These are phyloP conservation scores for Sclerotinia borealis DNA, from an alignment of 2,329 filamentous ascomycete genomes.

Conservation along the genomic window DNA sequence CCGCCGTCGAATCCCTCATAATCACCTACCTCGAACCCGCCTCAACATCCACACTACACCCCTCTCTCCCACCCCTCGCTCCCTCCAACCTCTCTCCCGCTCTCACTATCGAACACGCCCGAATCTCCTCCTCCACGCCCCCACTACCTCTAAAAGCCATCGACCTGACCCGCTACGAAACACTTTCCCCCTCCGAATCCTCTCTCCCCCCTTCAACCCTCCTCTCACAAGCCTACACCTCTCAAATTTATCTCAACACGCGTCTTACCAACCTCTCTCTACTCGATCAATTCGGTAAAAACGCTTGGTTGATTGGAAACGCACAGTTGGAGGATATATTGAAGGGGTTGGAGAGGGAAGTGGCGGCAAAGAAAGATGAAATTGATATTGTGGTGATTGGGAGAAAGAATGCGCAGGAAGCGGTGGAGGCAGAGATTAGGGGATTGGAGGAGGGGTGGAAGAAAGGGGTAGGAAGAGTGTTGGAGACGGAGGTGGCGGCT, in stretches of 20 bases:
- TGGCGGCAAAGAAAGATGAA: slow-evolving; percentile 60
- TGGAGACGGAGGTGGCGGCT: slow-evolving; percentile 83
- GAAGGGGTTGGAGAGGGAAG: slow-evolving; percentile 63
- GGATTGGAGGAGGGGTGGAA: slow-evolving; percentile 75
- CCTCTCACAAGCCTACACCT: slow-evolving; percentile 47
- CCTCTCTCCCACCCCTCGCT: slow-evolving; percentile 52
- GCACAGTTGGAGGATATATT: slow-evolving; percentile 70
- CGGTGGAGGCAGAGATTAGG: slow-evolving; percentile 64
- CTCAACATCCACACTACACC: slow-evolving; percentile 35
- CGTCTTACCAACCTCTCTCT: slow-evolving; percentile 25
- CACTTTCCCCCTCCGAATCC: slow-evolving; percentile 47
- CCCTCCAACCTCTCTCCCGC: slow-evolving; percentile 55
- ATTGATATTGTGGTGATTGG: slow-evolving; percentile 68
- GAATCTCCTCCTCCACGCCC: neutral
- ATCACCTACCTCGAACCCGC: slow-evolving; percentile 49
- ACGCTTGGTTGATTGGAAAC: slow-evolving; percentile 87
- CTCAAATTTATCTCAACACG: slow-evolving; percentile 49
- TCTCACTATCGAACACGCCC: slow-evolving; percentile 57
- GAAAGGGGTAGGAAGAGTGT: slow-evolving; percentile 66
- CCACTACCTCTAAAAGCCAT: slow-evolving; percentile 54
- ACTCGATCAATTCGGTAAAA: slow-evolving; percentile 55
- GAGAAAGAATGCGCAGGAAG: slow-evolving; percentile 64
- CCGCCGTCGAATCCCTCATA: slow-evolving; percentile 65
- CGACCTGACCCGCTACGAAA: slow-evolving; percentile 78
- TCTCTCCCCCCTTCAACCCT: slow-evolving; percentile 36